phyloP scores from a whole-genome alignment of 2,329 filamentous ascomycete species.

The Periglandula ipomoeae region DNA sequence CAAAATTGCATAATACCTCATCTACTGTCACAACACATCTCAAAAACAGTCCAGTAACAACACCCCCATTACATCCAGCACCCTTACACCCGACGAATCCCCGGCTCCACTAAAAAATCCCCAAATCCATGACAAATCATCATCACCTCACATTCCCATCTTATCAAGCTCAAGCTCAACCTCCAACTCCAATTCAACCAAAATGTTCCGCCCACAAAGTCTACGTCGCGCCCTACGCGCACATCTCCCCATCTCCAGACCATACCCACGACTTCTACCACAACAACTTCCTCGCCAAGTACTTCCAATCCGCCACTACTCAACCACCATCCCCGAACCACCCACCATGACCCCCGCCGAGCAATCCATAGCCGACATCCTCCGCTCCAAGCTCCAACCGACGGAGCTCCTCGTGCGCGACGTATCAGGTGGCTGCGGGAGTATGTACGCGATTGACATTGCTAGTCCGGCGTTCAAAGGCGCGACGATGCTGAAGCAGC shows the following conservation, averaged over 20 bases:
- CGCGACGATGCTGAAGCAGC: slow-evolving; percentile 67
- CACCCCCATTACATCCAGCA: not conserved
- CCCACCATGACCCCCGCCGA: slow-evolving; percentile 40
- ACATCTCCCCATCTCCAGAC: too few relatives aligned
- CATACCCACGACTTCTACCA: too few relatives aligned
- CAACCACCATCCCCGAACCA: not conserved
- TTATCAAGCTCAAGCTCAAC: too few relatives aligned
- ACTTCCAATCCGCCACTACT: not conserved
- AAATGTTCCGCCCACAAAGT: too few relatives aligned
- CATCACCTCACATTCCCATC: too few relatives aligned
- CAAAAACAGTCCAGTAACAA: too few relatives aligned
- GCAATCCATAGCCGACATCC: slow-evolving; percentile 46
- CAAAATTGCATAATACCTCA: too few relatives aligned
- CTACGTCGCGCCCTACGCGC: too few relatives aligned
- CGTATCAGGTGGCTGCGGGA: slow-evolving; percentile 74
- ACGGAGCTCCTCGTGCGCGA: slow-evolving; percentile 59
- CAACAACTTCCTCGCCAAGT: not conserved
- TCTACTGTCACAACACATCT: too few relatives aligned
- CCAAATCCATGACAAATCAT: not conserved
- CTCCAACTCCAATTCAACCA: too few relatives aligned
- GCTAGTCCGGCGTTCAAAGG: slow-evolving; percentile 63
- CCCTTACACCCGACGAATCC: not conserved
- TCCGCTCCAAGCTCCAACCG: slow-evolving; percentile 40
- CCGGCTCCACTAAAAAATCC: not conserved
- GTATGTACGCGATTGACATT: slow-evolving; percentile 80